Evolutionary conservation across 305 asterid species (phyloP).

Genomic region (Striga hermonthica): DNA sequence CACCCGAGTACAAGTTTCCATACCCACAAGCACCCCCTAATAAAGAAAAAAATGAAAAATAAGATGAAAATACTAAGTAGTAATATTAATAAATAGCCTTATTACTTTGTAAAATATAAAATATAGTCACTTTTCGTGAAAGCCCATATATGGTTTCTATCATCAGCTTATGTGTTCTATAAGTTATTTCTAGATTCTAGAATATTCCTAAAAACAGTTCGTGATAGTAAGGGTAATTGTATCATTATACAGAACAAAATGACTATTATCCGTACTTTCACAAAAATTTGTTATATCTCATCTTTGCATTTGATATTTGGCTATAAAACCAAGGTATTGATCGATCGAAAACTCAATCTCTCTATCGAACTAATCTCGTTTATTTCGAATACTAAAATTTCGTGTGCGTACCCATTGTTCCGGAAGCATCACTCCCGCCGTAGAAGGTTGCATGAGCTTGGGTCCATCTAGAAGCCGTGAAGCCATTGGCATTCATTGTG

Average conservation of each 20-base stretch:
- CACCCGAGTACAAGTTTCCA: conserved; percentile 49
- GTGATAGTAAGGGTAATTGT: too few species aligned
- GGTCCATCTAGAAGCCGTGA: conserved; percentile 64
- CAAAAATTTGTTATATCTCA: too few species aligned
- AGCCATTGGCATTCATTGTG: conserved; percentile 41
- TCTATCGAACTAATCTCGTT: too few species aligned
- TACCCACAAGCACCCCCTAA: conserved; percentile 71
- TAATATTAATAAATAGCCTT: neutral
- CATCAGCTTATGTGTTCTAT: too few species aligned
- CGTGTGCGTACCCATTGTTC: conserved; percentile 72
- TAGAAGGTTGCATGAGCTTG: conserved; percentile 84
- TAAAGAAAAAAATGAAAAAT: neutral
- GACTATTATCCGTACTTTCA: too few species aligned
- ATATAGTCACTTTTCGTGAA: neutral
- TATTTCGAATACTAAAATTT: neutral
- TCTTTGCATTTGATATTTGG: too few species aligned
- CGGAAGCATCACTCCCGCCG: conserved; percentile 90
- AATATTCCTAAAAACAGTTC: too few species aligned
- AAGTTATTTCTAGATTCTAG: too few species aligned
- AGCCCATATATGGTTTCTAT: too few species aligned
- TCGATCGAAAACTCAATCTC: too few species aligned
- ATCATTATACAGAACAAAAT: too few species aligned
- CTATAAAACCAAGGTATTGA: too few species aligned
- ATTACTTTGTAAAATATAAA: neutral
- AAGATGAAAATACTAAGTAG: neutral